Conservation (phyloP, 2,329 filamentous ascomycete genomes). For the Epichloe bromicola region DNA sequence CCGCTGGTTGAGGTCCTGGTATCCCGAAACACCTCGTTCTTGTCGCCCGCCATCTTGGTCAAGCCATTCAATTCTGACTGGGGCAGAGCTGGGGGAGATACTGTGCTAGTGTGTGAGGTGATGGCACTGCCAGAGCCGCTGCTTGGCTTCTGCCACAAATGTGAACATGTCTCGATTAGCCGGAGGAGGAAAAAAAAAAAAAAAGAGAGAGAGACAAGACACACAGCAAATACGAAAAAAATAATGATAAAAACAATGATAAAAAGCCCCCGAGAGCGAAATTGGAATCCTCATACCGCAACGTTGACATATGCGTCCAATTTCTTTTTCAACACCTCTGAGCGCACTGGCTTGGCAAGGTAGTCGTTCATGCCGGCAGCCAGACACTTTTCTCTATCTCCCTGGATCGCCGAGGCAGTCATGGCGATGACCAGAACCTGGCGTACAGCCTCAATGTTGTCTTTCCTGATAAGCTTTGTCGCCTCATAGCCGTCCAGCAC, state of each 20-base stretch:
- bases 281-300: slow-evolving; percentile 13
- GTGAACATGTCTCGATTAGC: not conserved
- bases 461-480: slow-evolving; percentile 67
- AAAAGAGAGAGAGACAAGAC: too few relatives aligned
- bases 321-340: slow-evolving; percentile 74
- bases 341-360: slow-evolving; percentile 86
- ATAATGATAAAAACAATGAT: too few relatives aligned
- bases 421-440: slow-evolving; percentile 90
- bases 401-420: slow-evolving; percentile 90
- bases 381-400: slow-evolving; percentile 89
- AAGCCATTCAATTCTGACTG: not conserved
- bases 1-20: slow-evolving; percentile 2
- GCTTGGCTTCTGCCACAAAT: not conserved
- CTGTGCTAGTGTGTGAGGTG: slow-evolving; percentile 3
- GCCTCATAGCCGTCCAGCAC: slow-evolving; percentile 87
- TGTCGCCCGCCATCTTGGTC: slow-evolving; percentile 3
- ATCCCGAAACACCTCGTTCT: not conserved
- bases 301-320: slow-evolving; percentile 44
- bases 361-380: slow-evolving; percentile 97
- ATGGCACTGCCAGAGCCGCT: not conserved
- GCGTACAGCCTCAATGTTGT: slow-evolving; percentile 62
- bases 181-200: not conserved
- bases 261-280: not conserved
- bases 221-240: too few relatives aligned
- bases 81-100: slow-evolving; percentile 11